These are phyloP conservation scores for Diplocarpon mali DNA, from an alignment of 2,329 filamentous ascomycete species.

Conservation along the genomic window DNA sequence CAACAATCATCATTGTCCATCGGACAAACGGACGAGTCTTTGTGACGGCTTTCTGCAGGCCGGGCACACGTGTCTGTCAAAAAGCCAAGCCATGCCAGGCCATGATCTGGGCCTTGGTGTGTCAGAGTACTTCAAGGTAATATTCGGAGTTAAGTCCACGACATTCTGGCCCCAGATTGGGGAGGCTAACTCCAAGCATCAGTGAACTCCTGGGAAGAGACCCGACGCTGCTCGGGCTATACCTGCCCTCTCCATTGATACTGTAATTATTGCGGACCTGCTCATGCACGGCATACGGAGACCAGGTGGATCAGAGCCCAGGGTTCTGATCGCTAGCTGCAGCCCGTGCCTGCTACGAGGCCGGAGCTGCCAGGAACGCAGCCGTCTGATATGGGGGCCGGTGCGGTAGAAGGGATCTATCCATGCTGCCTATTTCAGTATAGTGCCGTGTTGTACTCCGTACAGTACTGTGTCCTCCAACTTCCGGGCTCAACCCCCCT, in stretches of 20 bases:
- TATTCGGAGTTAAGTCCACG: too few species aligned
- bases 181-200: too few species aligned
- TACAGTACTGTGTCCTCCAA: too few species aligned
- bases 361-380: too few species aligned
- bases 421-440: too few species aligned
- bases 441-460: too few species aligned
- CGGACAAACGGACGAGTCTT: constrained; percentile 17
- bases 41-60: constrained; percentile 16
- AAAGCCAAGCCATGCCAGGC: constrained; percentile 2
- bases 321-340: constrained; percentile 5
- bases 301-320: neutral
- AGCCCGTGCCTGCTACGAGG: constrained; percentile 2
- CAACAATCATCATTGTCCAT: constrained; percentile 13
- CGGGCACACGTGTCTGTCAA: constrained; percentile 4
- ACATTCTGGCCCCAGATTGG: too few species aligned
- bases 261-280: constrained; percentile 5
- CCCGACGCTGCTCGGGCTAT: too few species aligned
- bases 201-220: too few species aligned
- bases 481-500: too few species aligned
- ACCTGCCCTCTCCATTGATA: constrained; percentile 8
- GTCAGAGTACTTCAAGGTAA: constrained; percentile 18
- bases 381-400: too few species aligned
- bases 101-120: constrained; percentile 9
- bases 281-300: constrained; percentile 24
- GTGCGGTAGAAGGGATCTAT: too few species aligned